phyloP scores from a whole-genome alignment of 2,329 filamentous ascomycete genomes.

The Rhynchosporium secalis region DNA sequence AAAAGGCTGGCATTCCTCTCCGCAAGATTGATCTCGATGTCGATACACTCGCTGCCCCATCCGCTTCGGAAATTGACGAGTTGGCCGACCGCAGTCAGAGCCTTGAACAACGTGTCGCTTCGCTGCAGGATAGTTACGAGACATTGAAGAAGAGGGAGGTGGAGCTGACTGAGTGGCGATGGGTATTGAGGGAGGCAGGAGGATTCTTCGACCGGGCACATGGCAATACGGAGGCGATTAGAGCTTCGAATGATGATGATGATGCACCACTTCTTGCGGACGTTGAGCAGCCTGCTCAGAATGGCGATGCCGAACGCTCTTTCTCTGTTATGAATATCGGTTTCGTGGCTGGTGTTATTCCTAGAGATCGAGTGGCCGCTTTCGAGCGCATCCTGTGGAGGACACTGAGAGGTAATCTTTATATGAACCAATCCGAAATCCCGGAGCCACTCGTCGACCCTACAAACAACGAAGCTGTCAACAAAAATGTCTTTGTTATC shows the following conservation, averaged over 20 bases:
- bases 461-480: constrained; percentile 83
- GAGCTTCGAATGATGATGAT: constrained; percentile 79
- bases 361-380: constrained; percentile 85
- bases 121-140: constrained; percentile 97
- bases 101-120: constrained; percentile 86
- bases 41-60: constrained; percentile 81
- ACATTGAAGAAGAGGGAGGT: constrained; percentile 97
- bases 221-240: constrained; percentile 94
- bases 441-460: constrained; percentile 90
- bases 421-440: constrained; percentile 99
- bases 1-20: constrained; percentile 83
- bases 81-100: constrained; percentile 88
- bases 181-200: constrained; percentile 93
- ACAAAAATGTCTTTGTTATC: constrained; percentile 99
- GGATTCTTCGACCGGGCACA: constrained; percentile 97
- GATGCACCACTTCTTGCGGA: constrained; percentile 93
- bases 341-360: constrained; percentile 95
- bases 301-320: constrained; percentile 67
- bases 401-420: constrained; percentile 93
- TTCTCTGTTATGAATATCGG: constrained; percentile 99
- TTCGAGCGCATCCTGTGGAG: constrained; percentile 98
- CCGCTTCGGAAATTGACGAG: constrained; percentile 94
- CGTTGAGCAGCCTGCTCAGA: constrained; percentile 79
- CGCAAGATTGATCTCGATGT: constrained; percentile 89
- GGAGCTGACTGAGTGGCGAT: constrained; percentile 96